phyloP scores from a whole-genome alignment of 2,329 filamentous ascomycete genomes.

The Plenodomus biglobosus region DNA sequence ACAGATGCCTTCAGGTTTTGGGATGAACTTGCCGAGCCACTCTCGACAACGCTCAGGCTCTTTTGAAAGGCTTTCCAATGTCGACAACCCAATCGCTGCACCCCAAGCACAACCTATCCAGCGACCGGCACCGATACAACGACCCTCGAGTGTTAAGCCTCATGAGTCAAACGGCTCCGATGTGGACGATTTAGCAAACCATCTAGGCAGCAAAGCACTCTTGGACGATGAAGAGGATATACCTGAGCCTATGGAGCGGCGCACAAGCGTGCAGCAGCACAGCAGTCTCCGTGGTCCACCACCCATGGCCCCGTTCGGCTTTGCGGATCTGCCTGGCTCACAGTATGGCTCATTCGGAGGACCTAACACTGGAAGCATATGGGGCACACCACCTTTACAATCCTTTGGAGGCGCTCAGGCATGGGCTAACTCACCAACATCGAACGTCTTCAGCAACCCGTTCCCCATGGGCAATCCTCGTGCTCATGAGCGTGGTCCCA shows the following conservation, averaged over 20 bases:
- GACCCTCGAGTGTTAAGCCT: constrained; percentile 72
- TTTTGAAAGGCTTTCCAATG: constrained; percentile 54
- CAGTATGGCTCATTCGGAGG: constrained; percentile 39
- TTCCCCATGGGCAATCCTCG: constrained; percentile 33
- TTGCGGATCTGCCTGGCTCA: constrained; percentile 37
- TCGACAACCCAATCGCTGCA: constrained; percentile 57
- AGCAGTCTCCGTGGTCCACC: constrained; percentile 32
- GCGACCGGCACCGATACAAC: constrained; percentile 82
- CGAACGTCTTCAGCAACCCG: constrained; percentile 37
- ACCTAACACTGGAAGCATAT: constrained; percentile 40
- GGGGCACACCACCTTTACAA: constrained; percentile 47
- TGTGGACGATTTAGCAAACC: constrained; percentile 72
- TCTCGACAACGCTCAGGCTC: constrained; percentile 74
- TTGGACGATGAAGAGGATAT: constrained; percentile 60
- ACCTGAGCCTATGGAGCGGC: constrained; percentile 64
- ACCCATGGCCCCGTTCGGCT: constrained; percentile 35
- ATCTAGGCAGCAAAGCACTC: constrained; percentile 87
- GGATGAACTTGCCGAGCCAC: constrained; percentile 58
- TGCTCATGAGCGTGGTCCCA: constrained; percentile 28
- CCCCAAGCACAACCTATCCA: constrained; percentile 71
- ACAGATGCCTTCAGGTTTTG: constrained; percentile 40
- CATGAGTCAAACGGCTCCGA: constrained; percentile 53
- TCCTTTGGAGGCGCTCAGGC: constrained; percentile 44
- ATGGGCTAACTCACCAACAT: constrained; percentile 47
- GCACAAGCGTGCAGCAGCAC: constrained; percentile 44